Conservation (phyloP, 2,329 filamentous ascomycete species). For the Orbilia javanica region DNA sequence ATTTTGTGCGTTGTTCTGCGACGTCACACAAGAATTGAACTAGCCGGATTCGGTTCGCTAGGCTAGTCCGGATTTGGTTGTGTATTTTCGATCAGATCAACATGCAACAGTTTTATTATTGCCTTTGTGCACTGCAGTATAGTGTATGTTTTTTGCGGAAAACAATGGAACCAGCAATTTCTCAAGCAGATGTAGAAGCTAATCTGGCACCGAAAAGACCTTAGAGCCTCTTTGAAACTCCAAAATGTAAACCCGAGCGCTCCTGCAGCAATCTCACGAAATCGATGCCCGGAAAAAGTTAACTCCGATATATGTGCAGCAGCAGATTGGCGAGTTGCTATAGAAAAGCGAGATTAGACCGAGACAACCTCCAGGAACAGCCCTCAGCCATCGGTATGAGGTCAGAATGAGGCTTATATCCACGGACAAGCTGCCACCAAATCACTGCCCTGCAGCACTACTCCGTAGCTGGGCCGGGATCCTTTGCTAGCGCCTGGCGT, state of each 20-base stretch:
- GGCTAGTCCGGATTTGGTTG: not conserved
- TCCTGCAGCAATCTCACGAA: no score
- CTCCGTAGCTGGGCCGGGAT: slow-evolving; percentile 1
- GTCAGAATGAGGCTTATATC: slow-evolving; percentile 32
- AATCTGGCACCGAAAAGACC: no score
- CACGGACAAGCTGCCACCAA: not conserved
- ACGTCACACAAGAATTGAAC: not conserved
- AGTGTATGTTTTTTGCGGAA: no score
- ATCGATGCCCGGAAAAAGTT: not conserved
- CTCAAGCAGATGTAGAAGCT: no score
- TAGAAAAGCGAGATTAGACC: slow-evolving; percentile 33
- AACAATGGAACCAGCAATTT: no score
- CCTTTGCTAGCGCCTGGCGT: slow-evolving; percentile 14
- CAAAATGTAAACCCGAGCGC: no score
- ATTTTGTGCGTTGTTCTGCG: slow-evolving; percentile 10
- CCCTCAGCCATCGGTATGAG: not conserved
- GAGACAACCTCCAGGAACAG: slow-evolving; percentile 16
- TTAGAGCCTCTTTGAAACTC: not conserved
- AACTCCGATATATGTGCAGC: not conserved
- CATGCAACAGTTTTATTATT: no score
- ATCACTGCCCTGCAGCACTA: slow-evolving; percentile 14
- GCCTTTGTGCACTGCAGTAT: no score
- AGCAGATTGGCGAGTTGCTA: slow-evolving; percentile 15
- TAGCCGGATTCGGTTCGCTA: not conserved
- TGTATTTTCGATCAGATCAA: not conserved